Evolutionary conservation across 495 filamentous ascomycete genomes (phyloP).

Genomic region (Choiromyces venosus): DNA sequence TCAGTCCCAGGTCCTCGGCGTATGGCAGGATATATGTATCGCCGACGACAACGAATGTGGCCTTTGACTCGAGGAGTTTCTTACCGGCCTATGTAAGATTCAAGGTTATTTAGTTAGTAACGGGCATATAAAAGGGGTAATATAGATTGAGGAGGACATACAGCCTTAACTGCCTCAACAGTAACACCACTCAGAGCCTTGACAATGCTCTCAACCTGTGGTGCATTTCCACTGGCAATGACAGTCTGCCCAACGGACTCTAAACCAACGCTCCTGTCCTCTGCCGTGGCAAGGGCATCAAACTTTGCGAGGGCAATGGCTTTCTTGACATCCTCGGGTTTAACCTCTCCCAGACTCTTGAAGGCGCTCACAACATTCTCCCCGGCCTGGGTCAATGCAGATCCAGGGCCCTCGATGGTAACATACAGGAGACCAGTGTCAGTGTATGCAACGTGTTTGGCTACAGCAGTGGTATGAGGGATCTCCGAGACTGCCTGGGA

Average conservation of each 20-base stretch:
- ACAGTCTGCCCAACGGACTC: conserved; percentile 54
- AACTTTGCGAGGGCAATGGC: conserved; percentile 91
- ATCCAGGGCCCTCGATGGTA: conserved; percentile 66
- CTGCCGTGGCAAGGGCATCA: conserved; percentile 75
- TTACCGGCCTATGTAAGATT: conserved; percentile 62
- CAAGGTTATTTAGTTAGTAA: conserved; percentile 29
- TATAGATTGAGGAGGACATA: conserved; percentile 50
- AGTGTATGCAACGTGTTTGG: conserved; percentile 78
- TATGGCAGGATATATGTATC: conserved; percentile 85
- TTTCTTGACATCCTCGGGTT: conserved; percentile 82
- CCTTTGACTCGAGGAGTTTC: conserved; percentile 77
- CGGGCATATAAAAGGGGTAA: conserved; percentile 2
- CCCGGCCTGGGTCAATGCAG: conserved; percentile 55
- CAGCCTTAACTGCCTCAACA: conserved; percentile 76
- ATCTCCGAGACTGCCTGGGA: conserved; percentile 64
- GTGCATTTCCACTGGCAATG: conserved; percentile 71
- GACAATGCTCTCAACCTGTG: conserved; percentile 76
- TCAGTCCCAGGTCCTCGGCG: conserved; percentile 87
- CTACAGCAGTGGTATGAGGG: conserved; percentile 59
- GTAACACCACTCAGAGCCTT: conserved; percentile 75
- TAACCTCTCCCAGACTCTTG: conserved; percentile 67
- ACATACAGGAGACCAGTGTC: conserved; percentile 87
- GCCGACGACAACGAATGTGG: conserved; percentile 78
- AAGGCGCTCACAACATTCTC: conserved; percentile 69
- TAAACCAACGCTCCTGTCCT: conserved; percentile 45